Conservation (phyloP, 768 basidiomycete species). For the Dentipellis sp. region DNA sequence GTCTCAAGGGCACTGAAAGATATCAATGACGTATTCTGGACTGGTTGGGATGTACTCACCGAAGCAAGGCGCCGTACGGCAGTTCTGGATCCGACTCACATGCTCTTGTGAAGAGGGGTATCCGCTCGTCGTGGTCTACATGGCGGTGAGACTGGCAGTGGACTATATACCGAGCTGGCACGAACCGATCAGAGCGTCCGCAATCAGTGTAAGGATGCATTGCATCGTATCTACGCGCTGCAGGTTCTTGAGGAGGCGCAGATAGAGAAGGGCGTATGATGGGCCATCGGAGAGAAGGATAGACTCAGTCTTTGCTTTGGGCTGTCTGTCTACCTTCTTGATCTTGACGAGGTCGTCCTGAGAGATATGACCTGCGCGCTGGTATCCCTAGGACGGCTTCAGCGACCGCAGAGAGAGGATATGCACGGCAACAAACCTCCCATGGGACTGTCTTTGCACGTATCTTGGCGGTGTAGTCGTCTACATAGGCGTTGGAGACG, state of each 20-base stretch:
- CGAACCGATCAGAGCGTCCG: constrained; percentile 78
- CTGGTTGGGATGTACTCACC: constrained; percentile 31
- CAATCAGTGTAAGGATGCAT: constrained; percentile 76
- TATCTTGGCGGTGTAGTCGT: constrained; percentile 83
- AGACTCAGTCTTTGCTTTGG: constrained; percentile 64
- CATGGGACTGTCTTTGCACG: constrained; percentile 88
- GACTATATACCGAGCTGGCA: neutral
- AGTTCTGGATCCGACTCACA: constrained; percentile 64
- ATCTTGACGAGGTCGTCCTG: constrained; percentile 79
- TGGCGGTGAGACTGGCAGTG: neutral
- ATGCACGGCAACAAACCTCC: constrained; percentile 54
- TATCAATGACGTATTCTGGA: neutral
- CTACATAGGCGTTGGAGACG: constrained; percentile 76
- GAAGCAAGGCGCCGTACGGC: constrained; percentile 71
- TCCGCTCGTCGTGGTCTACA: constrained; percentile 81
- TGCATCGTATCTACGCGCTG: constrained; percentile 84
- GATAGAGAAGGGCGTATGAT: constrained; percentile 81
- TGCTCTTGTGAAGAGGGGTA: constrained; percentile 61
- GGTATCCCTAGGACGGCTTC: constrained; percentile 63
- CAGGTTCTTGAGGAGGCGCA: constrained; percentile 80
- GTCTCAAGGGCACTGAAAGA: constrained; percentile 53
- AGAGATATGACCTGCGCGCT: constrained; percentile 85
- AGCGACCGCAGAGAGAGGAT: neutral
- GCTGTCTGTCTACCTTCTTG: constrained; percentile 84
- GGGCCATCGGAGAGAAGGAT: constrained; percentile 75